These are phyloP conservation scores for Scheffersomyces lignosus DNA, from an alignment of 805 yeast species.

Conservation along the genomic window DNA sequence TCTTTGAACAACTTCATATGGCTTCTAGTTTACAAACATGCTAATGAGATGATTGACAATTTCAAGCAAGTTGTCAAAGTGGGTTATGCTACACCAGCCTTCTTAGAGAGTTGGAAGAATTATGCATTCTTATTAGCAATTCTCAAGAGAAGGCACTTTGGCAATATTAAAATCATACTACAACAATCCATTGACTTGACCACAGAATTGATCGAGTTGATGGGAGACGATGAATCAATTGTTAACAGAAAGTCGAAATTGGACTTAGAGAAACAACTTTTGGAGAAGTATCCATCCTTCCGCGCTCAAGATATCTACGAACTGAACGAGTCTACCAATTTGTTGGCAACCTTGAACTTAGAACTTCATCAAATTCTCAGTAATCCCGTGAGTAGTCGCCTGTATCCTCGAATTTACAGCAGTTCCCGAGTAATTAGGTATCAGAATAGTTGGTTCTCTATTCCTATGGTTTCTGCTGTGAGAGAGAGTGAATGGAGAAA, in stretches of 20 bases:
- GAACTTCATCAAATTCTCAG: not conserved
- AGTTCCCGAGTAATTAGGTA: not conserved
- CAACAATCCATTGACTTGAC: slow-evolving; percentile 15
- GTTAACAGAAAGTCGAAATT: not conserved
- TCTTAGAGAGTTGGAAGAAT: slow-evolving; percentile 9
- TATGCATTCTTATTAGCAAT: slow-evolving; percentile 19
- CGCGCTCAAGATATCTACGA: not conserved
- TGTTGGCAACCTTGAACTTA: not conserved
- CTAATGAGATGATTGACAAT: slow-evolving; percentile 11
- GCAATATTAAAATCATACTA: slow-evolving; percentile 14
- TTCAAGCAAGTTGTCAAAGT: slow-evolving; percentile 5
- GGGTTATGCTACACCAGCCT: not conserved
- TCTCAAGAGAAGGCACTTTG: slow-evolving; percentile 17
- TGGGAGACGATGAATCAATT: slow-evolving; percentile 2
- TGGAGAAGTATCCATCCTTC: not conserved
- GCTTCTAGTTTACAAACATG: slow-evolving; percentile 16
- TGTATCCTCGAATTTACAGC: not conserved
- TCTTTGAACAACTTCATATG: slow-evolving; percentile 18
- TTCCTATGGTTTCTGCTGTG: slow-evolving; percentile 10
- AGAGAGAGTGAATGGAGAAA: slow-evolving; percentile 19
- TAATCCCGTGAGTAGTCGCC: not conserved
- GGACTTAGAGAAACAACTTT: not conserved
- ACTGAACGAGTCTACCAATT: not conserved
- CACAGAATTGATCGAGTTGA: slow-evolving; percentile 10
- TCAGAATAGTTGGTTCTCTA: not conserved